A percentile compares a stretch with the other conserved stretches of the same genome.
These are phyloP conservation scores for Epichloe sibirici DNA, from an alignment of 2,329 filamentous ascomycete genomes.

Conservation along the genomic window DNA sequence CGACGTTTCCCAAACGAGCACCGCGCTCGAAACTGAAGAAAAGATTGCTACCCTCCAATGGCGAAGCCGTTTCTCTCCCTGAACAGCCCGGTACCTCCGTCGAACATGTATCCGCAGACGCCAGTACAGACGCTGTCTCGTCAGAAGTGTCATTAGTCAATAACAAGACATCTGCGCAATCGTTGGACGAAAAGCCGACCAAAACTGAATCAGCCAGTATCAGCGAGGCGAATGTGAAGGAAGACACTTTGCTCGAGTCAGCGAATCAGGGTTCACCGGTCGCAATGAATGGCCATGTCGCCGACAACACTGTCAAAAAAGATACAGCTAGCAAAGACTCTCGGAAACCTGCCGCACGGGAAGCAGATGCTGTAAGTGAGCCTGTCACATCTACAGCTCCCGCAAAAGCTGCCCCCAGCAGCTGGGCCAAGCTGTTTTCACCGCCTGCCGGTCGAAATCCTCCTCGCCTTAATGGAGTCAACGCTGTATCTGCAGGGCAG, in stretches of 20 bases:
- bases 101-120: conserved; percentile 8
- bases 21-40: conserved; percentile 29
- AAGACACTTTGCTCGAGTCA: background rate
- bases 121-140: background rate
- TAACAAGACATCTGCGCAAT: background rate
- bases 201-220: background rate
- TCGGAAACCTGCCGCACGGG: conserved; percentile 9
- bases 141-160: conserved; percentile 5
- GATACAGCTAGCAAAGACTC: conserved; percentile 13
- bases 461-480: conserved; percentile 9
- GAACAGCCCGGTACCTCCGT: conserved; percentile 24
- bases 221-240: background rate
- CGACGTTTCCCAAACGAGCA: conserved; percentile 34
- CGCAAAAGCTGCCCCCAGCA: conserved; percentile 21
- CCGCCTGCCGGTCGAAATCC: conserved; percentile 15
- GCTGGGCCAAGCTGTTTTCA: conserved; percentile 29
- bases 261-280: background rate
- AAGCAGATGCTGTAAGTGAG: conserved; percentile 10
- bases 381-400: conserved; percentile 12
- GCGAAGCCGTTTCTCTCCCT: conserved; percentile 30
- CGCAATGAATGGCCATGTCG: background rate
- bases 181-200: background rate
- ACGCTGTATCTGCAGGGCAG: conserved; percentile 19
- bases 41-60: conserved; percentile 25
- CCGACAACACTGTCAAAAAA: background rate